Evolutionary conservation across 129 eudicot species (phyloP).

Genomic region (Flaveria linearis): DNA sequence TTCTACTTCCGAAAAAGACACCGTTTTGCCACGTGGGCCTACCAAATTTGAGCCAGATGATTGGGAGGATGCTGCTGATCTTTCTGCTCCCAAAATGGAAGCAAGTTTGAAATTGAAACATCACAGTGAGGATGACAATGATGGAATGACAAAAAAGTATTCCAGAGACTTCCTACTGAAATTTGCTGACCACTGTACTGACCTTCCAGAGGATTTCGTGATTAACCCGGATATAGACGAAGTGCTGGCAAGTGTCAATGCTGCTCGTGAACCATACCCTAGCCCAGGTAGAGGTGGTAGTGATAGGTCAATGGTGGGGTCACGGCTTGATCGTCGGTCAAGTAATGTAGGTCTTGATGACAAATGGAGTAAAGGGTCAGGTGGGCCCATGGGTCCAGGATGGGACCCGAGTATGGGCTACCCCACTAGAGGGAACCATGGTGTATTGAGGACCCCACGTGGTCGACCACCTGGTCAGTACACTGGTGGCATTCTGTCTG

Average conservation of each 20-base stretch:
- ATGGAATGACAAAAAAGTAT: constrained; percentile 57
- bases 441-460: constrained; percentile 77
- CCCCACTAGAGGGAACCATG: constrained; percentile 56
- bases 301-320: constrained; percentile 45
- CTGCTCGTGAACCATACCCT: constrained; percentile 52
- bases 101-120: constrained; percentile 36
- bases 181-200: constrained; percentile 61
- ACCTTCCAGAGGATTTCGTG: constrained; percentile 71
- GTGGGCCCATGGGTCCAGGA: constrained; percentile 50
- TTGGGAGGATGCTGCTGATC: constrained; percentile 95
- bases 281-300: constrained; percentile 59
- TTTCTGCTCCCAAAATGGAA: constrained; percentile 69
- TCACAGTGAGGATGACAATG: constrained; percentile 54
- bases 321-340: constrained; percentile 60
- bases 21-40: constrained; percentile 29
- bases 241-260: constrained; percentile 31
- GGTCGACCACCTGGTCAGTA: constrained; percentile 51
- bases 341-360: constrained; percentile 58
- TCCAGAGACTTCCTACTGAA: constrained; percentile 92
- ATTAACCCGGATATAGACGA: constrained; percentile 48
- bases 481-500: constrained; percentile 63
- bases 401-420: constrained; percentile 53
- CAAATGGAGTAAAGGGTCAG: constrained; percentile 64
- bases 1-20: constrained; percentile 34
- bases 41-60: constrained; percentile 78